Conservation (phyloP, 2,329 filamentous ascomycete genomes). For the Neospermospora avenae region DNA sequence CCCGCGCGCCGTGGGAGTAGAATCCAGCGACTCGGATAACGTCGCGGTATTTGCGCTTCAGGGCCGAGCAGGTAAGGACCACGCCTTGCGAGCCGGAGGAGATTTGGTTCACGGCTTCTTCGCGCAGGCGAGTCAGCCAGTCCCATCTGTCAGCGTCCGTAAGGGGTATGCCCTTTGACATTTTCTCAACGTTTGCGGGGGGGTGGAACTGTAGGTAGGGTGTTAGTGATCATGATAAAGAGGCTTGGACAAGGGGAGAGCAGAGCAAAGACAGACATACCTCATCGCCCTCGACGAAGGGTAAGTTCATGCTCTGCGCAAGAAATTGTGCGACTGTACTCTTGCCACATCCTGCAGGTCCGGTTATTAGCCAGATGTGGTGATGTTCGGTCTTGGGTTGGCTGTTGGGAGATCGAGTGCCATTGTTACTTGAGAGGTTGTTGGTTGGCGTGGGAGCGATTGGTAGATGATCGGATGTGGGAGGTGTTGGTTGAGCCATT, state of each 20-base stretch:
- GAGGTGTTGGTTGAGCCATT: slow-evolving; percentile 27
- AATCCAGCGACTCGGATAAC: slow-evolving; percentile 80
- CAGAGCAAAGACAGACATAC: slow-evolving; percentile 45
- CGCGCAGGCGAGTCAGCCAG: slow-evolving; percentile 80
- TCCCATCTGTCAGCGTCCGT: slow-evolving; percentile 96
- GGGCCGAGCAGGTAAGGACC: slow-evolving; percentile 92
- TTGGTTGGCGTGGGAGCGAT: slow-evolving; percentile 18
- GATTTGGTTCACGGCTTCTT: slow-evolving; percentile 59
- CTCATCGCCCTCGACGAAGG: slow-evolving; percentile 76
- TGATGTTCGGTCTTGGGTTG: slow-evolving; percentile 39
- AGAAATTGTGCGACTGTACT: slow-evolving; percentile 69
- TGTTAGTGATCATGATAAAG: not conserved
- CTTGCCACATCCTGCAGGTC: slow-evolving; percentile 77
- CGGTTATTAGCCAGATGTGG: slow-evolving; percentile 79
- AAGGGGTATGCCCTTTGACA: slow-evolving; percentile 77
- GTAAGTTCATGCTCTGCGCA: slow-evolving; percentile 58
- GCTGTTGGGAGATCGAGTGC: slow-evolving; percentile 1
- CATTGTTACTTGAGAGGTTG: slow-evolving; percentile 19
- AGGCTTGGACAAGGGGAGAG: not conserved
- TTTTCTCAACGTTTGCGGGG: slow-evolving; percentile 81
- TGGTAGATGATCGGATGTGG: slow-evolving; percentile 29
- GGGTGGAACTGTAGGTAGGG: slow-evolving; percentile 61
- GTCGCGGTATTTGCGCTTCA: slow-evolving; percentile 97
- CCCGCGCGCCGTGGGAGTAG: slow-evolving; percentile 66
- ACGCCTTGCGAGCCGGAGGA: slow-evolving; percentile 61